phyloP scores from a whole-genome alignment of 1,284 basidiomycete genomes.

The Bjerkandera adusta region DNA sequence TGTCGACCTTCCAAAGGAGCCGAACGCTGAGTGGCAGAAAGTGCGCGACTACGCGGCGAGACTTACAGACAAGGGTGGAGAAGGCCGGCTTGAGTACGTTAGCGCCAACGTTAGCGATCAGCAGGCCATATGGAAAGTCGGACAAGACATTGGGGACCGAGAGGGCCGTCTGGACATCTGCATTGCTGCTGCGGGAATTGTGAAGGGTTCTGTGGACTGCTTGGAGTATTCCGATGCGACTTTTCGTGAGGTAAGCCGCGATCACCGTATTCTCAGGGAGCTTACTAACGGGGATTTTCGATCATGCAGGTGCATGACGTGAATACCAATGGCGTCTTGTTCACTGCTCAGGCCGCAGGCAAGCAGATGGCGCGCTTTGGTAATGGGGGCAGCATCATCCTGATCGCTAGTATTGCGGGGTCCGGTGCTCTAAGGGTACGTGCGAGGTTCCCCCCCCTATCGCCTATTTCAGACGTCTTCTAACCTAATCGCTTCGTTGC shows the following conservation, averaged over 20 bases:
- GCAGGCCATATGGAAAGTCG: conserved; percentile 48
- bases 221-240: conserved; percentile 67
- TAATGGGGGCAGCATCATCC: conserved; percentile 71
- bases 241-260: no score
- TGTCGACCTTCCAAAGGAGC: conserved; percentile 64
- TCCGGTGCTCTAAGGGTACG: no score
- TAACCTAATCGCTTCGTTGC: no score
- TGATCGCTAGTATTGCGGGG: conserved; percentile 84
- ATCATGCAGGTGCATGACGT: conserved; percentile 59
- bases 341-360: conserved; percentile 77
- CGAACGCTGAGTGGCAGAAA: conserved; percentile 65
- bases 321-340: conserved; percentile 74
- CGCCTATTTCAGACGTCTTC: no score
- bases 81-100: conserved; percentile 61
- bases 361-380: conserved; percentile 73
- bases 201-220: conserved; percentile 39
- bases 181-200: conserved; percentile 76
- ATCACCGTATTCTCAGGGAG: conserved; percentile 43
- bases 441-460: no score
- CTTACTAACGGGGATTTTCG: neutral
- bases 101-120: conserved; percentile 61
- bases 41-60: conserved; percentile 51
- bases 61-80: conserved; percentile 34
- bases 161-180: conserved; percentile 71
- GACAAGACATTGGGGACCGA: conserved; percentile 56